These are phyloP conservation scores for Jackrogersella minutella DNA, from an alignment of 495 filamentous ascomycete species.

Conservation along the genomic window DNA sequence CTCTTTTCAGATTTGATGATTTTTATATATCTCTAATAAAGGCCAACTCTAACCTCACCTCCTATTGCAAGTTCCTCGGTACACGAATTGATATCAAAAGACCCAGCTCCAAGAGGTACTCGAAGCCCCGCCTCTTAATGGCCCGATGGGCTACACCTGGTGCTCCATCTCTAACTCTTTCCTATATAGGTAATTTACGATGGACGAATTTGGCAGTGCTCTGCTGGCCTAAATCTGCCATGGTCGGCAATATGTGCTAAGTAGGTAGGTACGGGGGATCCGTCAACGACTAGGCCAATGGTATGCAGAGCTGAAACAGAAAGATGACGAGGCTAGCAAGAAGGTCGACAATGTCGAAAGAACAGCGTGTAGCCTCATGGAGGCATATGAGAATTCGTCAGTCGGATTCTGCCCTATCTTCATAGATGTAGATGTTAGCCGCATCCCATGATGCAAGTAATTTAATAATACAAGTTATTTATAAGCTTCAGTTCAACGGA, in stretches of 20 bases:
- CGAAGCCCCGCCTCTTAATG: no score
- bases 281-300: slow-evolving; percentile 36
- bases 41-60: background rate
- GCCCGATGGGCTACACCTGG: background rate
- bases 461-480: background rate
- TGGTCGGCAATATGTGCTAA: slow-evolving; percentile 21
- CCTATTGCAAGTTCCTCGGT: no score
- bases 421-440: no score
- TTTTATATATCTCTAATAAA: background rate
- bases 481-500: background rate
- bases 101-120: no score
- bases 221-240: slow-evolving; percentile 13
- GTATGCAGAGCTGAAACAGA: slow-evolving; percentile 3
- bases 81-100: no score
- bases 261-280: slow-evolving; percentile 15
- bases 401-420: background rate
- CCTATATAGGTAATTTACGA: slow-evolving; percentile 22
- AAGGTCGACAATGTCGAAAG: slow-evolving; percentile 11
- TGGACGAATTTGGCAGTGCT: slow-evolving; percentile 15
- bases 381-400: background rate
- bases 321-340: slow-evolving; percentile 18
- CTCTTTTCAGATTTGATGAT: background rate
- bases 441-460: no score
- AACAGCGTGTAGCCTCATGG: background rate
- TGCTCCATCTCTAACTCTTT: background rate